Percentiles rank a stretch among this genome's conserved stretches.
phyloP scores from a whole-genome alignment of 2,329 filamentous ascomycete genomes.

The Cladosporium sp. region DNA sequence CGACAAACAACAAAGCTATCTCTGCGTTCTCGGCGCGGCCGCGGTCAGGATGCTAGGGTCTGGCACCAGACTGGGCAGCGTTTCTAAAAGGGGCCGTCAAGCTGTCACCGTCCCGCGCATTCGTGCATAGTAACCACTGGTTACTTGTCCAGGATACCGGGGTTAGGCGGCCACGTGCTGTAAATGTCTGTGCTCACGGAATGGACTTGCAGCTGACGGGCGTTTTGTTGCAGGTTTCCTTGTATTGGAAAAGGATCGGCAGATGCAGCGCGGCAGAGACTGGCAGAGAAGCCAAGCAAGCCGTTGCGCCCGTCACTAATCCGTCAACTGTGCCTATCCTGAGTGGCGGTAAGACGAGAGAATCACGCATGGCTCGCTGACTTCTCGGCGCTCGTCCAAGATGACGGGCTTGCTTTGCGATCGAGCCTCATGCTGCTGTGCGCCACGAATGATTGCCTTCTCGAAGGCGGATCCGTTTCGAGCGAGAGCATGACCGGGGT shows the following conservation, averaged over 20 bases:
- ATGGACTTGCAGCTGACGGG: not conserved
- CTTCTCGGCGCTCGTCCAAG: not conserved
- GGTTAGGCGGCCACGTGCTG: conserved; percentile 8
- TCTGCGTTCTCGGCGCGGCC: conserved; percentile 3
- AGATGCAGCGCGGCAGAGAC: not conserved
- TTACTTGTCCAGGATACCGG: conserved; percentile 5
- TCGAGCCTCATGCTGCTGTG: not conserved
- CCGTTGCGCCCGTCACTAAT: too few relatives aligned
- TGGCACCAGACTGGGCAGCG: not conserved
- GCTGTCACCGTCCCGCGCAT: not conserved
- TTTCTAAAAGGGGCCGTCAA: conserved; percentile 9
- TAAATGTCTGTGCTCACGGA: not conserved
- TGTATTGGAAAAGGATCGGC: not conserved
- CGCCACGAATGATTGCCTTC: conserved; percentile 10
- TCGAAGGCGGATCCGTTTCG: conserved; percentile 8
- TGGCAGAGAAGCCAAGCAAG: too few relatives aligned
- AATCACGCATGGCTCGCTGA: not conserved
- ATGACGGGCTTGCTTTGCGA: not conserved
- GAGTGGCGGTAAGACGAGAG: too few relatives aligned
- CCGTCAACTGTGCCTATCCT: too few relatives aligned
- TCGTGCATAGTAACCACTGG: not conserved
- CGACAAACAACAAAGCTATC: not conserved
- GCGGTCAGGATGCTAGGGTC: not conserved
- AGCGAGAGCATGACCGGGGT: not conserved
- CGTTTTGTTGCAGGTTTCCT: conserved; percentile 1